Percentiles rank a stretch among this genome's conserved stretches.
Conservation (phyloP, 2,329 filamentous ascomycete species). For the Didymella segeticola region DNA sequence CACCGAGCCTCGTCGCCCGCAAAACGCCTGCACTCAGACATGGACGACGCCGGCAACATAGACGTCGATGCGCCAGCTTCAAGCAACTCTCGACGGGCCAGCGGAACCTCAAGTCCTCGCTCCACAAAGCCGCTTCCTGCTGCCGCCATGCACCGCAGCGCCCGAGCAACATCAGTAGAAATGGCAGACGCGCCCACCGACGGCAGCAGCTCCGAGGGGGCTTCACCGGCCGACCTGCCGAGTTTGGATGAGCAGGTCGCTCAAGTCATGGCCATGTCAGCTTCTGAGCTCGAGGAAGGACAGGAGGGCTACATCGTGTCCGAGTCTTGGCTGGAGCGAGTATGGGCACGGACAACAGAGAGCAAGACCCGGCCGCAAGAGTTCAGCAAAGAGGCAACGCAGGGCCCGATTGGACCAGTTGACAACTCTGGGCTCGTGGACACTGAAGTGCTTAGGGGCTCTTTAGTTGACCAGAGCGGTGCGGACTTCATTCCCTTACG, state of each 20-base stretch:
- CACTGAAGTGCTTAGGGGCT: slow-evolving; percentile 26
- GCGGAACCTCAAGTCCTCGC: slow-evolving; percentile 35
- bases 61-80: slow-evolving; percentile 39
- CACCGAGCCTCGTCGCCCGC: slow-evolving; percentile 60
- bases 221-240: slow-evolving; percentile 27
- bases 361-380: slow-evolving; percentile 54
- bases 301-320: slow-evolving; percentile 81
- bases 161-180: slow-evolving; percentile 52
- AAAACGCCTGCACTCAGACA: slow-evolving; percentile 62
- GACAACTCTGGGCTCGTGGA: slow-evolving; percentile 80
- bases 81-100: slow-evolving; percentile 25
- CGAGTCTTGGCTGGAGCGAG: slow-evolving; percentile 72
- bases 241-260: slow-evolving; percentile 72
- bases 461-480: slow-evolving; percentile 50
- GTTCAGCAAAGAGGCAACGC: slow-evolving; percentile 63
- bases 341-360: slow-evolving; percentile 44
- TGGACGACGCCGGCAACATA: slow-evolving; percentile 55
- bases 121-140: slow-evolving; percentile 35
- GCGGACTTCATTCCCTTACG: slow-evolving; percentile 73
- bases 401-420: slow-evolving; percentile 76
- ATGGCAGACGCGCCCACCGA: slow-evolving; percentile 49
- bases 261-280: slow-evolving; percentile 69
- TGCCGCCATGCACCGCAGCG: slow-evolving; percentile 31
- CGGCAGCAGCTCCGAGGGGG: slow-evolving; percentile 33
- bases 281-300: slow-evolving; percentile 69